phyloP scores from a whole-genome alignment of 768 basidiomycete species.

The Boletus rex-veris region DNA sequence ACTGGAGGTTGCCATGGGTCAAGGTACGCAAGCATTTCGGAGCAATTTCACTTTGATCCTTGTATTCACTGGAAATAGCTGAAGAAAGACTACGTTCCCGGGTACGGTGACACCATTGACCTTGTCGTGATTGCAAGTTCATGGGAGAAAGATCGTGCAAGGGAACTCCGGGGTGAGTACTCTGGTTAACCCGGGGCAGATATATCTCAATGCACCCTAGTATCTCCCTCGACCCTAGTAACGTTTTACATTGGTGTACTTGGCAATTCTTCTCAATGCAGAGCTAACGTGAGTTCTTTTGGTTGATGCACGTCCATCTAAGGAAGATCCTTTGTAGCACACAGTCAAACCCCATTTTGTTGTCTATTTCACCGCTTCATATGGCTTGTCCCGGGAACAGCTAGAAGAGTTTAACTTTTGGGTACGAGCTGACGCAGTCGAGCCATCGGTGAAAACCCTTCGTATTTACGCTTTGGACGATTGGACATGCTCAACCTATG shows the following conservation, averaged over 20 bases:
- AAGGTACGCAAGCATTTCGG: constrained; percentile 43
- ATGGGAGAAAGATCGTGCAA: constrained; percentile 77
- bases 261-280: constrained; percentile 44
- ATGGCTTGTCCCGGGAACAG: constrained; percentile 63
- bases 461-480: background rate
- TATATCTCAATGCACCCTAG: constrained; percentile 34
- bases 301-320: background rate
- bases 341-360: constrained; percentile 56
- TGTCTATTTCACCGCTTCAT: constrained; percentile 72
- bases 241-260: constrained; percentile 78
- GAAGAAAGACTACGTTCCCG: constrained; percentile 86
- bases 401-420: constrained; percentile 73
- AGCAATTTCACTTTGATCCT: constrained; percentile 13
- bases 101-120: constrained; percentile 78
- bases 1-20: constrained; percentile 68
- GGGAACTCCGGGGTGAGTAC: constrained; percentile 66
- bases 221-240: constrained; percentile 66
- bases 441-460: constrained; percentile 16
- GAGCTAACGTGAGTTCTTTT: constrained; percentile 35
- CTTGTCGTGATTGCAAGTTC: constrained; percentile 71
- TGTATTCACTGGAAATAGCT: constrained; percentile 35
- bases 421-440: constrained; percentile 36
- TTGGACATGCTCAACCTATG: background rate
- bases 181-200: background rate
- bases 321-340: constrained; percentile 31